Percentiles rank a stretch among this genome's conserved stretches.
Evolutionary conservation across 2,329 filamentous ascomycete genomes (phyloP).

Genomic region (Alternaria triticimaculans): DNA sequence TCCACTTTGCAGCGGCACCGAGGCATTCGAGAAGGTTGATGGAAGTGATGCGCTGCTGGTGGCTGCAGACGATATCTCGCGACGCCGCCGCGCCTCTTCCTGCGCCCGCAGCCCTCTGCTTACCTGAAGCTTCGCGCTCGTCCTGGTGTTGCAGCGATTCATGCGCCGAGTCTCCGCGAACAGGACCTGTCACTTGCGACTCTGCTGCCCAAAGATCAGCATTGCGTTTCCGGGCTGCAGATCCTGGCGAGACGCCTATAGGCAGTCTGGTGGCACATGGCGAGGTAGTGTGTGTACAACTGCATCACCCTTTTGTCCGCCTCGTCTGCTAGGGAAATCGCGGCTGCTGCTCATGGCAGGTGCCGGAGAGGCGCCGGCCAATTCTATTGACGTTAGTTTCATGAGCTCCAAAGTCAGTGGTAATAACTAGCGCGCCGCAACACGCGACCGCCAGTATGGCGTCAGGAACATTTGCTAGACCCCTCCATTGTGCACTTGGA

Average conservation of each 20-base stretch:
- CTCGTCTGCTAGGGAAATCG: slow-evolving; percentile 19
- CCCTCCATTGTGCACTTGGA: slow-evolving; percentile 7
- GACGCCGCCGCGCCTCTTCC: background rate
- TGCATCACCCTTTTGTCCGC: slow-evolving; percentile 18
- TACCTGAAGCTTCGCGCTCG: background rate
- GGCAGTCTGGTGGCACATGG: slow-evolving; percentile 13
- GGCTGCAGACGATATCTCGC: slow-evolving; percentile 12
- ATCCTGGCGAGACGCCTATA: slow-evolving; percentile 13
- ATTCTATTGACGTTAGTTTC: slow-evolving; percentile 11
- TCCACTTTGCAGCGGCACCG: slow-evolving; percentile 22
- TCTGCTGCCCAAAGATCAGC: slow-evolving; percentile 16
- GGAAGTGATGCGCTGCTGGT: slow-evolving; percentile 40
- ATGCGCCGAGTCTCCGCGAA: background rate
- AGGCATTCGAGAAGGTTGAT: slow-evolving; percentile 42
- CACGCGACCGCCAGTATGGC: slow-evolving; percentile 30
- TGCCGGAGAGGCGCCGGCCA: slow-evolving; percentile 18
- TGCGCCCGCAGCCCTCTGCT: background rate
- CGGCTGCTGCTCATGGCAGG: slow-evolving; percentile 16
- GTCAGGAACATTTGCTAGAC: slow-evolving; percentile 24
- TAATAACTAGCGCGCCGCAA: slow-evolving; percentile 26
- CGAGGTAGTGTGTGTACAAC: slow-evolving; percentile 10
- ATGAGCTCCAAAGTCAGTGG: slow-evolving; percentile 10
- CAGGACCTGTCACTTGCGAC: background rate
- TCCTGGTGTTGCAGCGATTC: background rate
- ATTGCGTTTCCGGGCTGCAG: slow-evolving; percentile 5